Evolutionary conservation across 148 eudicot genomes (phyloP).

Genomic region (Pouteria glomerata): DNA sequence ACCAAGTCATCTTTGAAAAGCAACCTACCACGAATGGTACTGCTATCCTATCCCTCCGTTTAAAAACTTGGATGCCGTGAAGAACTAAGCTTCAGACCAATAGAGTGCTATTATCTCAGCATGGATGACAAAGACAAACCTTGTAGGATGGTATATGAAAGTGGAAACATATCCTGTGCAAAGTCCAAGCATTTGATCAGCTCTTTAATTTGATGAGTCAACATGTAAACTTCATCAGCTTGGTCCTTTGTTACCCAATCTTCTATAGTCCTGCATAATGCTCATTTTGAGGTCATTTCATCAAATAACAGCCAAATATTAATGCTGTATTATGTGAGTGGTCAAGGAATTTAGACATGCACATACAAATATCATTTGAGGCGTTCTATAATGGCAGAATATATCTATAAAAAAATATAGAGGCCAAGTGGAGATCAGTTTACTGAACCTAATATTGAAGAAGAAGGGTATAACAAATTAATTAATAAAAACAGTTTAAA

Average conservation of each 20-base stretch:
- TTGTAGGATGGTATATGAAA: slow-evolving; percentile 43
- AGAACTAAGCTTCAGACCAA: background rate
- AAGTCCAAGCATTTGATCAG: slow-evolving; percentile 41
- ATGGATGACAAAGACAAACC: slow-evolving; percentile 54
- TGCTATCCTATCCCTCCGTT: background rate
- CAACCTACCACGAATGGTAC: too few species aligned
- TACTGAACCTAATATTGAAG: background rate
- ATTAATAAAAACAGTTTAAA: background rate
- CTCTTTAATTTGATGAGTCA: slow-evolving; percentile 41
- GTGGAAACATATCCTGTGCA: slow-evolving; percentile 43
- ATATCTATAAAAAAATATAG: background rate
- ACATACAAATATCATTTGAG: background rate
- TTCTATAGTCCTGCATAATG: slow-evolving; percentile 32
- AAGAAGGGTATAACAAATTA: background rate
- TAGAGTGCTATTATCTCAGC: slow-evolving; percentile 31
- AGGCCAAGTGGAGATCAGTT: background rate
- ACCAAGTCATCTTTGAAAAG: too few species aligned
- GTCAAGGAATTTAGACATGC: background rate
- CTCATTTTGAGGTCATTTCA: background rate
- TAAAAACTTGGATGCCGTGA: background rate
- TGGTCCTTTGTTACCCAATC: slow-evolving; percentile 58
- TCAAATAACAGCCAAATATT: background rate
- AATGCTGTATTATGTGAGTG: background rate
- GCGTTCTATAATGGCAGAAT: background rate
- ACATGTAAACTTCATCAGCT: slow-evolving; percentile 84